phyloP scores from a whole-genome alignment of 805 yeast genomes.

The Metschnikowia vanudenii region DNA sequence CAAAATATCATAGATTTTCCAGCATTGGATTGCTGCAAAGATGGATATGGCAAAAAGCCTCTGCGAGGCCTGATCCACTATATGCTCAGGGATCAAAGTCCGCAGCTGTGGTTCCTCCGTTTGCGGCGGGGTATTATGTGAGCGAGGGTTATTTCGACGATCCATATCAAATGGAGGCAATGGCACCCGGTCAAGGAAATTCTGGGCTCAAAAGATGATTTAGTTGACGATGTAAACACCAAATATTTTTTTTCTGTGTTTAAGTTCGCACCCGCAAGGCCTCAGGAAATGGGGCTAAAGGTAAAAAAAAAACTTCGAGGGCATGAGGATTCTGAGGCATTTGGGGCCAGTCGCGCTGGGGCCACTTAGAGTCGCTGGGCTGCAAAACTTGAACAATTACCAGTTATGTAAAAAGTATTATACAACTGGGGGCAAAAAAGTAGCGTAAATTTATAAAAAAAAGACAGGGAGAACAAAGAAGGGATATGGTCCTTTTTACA shows the following conservation, averaged over 20 bases:
- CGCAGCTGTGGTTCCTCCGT: slow-evolving; percentile 12
- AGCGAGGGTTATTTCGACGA: not conserved
- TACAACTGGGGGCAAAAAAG: no score
- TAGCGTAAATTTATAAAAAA: no score
- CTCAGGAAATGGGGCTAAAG: not conserved
- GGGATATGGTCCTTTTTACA: no score
- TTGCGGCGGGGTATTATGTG: not conserved
- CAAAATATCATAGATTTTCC: slow-evolving; percentile 73
- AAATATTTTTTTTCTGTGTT: not conserved
- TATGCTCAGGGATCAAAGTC: slow-evolving; percentile 55
- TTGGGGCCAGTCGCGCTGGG: no score
- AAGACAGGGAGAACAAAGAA: no score
- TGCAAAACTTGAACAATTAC: no score
- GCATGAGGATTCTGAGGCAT: no score
- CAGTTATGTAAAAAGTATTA: no score
- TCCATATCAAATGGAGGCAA: not conserved
- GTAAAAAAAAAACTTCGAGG: not conserved
- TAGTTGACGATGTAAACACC: not conserved
- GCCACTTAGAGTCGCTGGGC: no score
- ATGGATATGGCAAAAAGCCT: slow-evolving; percentile 63
- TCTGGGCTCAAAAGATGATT: not conserved
- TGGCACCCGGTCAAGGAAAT: not conserved
- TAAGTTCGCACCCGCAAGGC: not conserved
- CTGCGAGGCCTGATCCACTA: slow-evolving; percentile 76
- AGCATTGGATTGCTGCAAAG: slow-evolving; percentile 76